phyloP scores from a whole-genome alignment of 768 basidiomycete species.

The Cyclocybe cylindracea region DNA sequence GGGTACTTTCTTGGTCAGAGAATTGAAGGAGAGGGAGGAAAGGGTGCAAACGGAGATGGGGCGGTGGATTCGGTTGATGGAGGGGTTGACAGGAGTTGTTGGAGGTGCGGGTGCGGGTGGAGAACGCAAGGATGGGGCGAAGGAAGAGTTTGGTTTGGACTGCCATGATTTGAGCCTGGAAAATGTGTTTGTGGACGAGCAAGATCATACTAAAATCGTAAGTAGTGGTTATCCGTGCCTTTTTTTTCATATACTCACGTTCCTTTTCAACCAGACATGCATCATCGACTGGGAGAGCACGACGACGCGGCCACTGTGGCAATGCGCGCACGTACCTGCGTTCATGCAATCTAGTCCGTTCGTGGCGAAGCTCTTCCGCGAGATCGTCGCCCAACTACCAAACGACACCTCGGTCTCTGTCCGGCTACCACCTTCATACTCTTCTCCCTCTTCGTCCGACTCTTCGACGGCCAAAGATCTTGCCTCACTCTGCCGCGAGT shows the following conservation, averaged over 20 bases:
- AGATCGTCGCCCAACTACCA: slow-evolving; percentile 55
- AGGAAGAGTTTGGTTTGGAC: slow-evolving; percentile 77
- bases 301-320: slow-evolving; percentile 85
- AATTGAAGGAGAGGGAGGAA: slow-evolving; percentile 64
- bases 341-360: slow-evolving; percentile 81
- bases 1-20: slow-evolving; percentile 75
- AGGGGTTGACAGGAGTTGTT: slow-evolving; percentile 39
- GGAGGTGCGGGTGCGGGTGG: slow-evolving; percentile 7
- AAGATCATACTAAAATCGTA: slow-evolving; percentile 71
- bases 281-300: slow-evolving; percentile 93
- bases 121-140: slow-evolving; percentile 21
- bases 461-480: slow-evolving; percentile 17
- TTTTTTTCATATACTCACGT: neutral
- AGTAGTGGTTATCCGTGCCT: slow-evolving; percentile 27
- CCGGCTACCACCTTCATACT: slow-evolving; percentile 8
- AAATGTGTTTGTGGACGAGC: slow-evolving; percentile 79
- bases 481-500: slow-evolving; percentile 54
- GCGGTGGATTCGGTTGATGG: slow-evolving; percentile 72
- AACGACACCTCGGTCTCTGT: slow-evolving; percentile 24
- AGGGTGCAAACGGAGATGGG: slow-evolving; percentile 68
- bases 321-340: slow-evolving; percentile 78
- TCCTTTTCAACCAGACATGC: slow-evolving; percentile 58
- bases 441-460: neutral
- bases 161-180: slow-evolving; percentile 86
- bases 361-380: slow-evolving; percentile 69